These are phyloP conservation scores for Wallacemonas collosoma DNA, from an alignment of 208 protist species.

Conservation along the genomic window DNA sequence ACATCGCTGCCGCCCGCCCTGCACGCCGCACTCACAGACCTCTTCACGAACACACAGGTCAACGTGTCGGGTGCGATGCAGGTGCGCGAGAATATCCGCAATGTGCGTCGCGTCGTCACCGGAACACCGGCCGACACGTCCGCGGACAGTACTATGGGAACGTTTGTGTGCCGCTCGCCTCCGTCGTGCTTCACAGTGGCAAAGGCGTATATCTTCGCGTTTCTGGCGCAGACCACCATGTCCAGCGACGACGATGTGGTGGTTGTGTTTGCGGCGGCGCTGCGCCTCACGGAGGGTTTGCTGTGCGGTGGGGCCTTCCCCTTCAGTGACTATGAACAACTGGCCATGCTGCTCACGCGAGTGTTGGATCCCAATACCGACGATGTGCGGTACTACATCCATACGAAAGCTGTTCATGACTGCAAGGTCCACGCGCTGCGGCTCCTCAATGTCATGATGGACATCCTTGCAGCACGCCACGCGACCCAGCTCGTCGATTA, in stretches of 20 bases:
- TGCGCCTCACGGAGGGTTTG: conserved; percentile 38
- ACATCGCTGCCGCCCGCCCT: conserved; percentile 29
- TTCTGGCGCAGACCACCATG: conserved; percentile 24
- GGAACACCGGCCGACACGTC: not conserved
- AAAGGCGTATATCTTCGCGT: conserved; percentile 30
- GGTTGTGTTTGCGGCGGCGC: conserved; percentile 28
- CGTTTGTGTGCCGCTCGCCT: conserved; percentile 17
- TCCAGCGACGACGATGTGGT: conserved; percentile 31
- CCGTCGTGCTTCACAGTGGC: conserved; percentile 25
- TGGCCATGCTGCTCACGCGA: conserved; percentile 30
- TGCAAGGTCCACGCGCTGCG: conserved; percentile 38
- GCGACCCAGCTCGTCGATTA: conserved; percentile 36
- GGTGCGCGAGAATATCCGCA: conserved; percentile 33
- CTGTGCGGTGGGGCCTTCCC: conserved; percentile 42
- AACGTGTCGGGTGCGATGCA: conserved; percentile 22
- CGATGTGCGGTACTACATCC: conserved; percentile 23
- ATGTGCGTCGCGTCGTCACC: conserved; percentile 35
- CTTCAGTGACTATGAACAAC: conserved; percentile 29
- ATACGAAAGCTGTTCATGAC: conserved; percentile 39
- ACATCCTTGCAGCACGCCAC: conserved; percentile 32
- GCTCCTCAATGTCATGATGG: conserved; percentile 36
- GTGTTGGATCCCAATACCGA: conserved; percentile 34
- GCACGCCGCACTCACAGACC: conserved; percentile 37
- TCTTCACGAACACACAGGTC: conserved; percentile 39
- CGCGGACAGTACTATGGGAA: not conserved